Percentiles rank a stretch among this genome's conserved stretches.
Conservation (phyloP, 768 basidiomycete species). For the Solioccasus polychromus region DNA sequence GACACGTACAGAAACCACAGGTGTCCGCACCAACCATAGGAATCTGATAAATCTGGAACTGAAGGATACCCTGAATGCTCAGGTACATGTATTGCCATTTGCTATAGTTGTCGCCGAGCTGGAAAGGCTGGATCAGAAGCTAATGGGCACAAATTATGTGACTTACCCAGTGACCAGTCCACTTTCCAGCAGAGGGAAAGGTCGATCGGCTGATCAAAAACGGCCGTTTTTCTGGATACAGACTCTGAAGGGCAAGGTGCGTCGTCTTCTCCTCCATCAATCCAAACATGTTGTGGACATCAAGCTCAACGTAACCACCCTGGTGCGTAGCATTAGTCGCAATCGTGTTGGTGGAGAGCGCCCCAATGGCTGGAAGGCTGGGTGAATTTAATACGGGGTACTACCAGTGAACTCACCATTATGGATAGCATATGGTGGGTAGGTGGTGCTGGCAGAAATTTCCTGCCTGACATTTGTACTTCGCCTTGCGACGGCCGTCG, state of each 20-base stretch:
- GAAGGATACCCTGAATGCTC: conserved; percentile 74
- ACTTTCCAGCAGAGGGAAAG: conserved; percentile 64
- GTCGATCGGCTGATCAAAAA: conserved; percentile 72
- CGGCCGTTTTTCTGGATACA: conserved; percentile 60
- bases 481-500: conserved; percentile 34
- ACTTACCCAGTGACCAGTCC: conserved; percentile 69
- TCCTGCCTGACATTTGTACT: conserved; percentile 51
- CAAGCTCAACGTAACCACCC: conserved; percentile 59
- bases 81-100: conserved; percentile 70
- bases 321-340: conserved; percentile 72
- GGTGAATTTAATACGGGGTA: background rate
- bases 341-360: conserved; percentile 54
- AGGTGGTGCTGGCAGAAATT: conserved; percentile 47
- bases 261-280: conserved; percentile 70
- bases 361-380: conserved; percentile 41
- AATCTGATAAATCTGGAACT: conserved; percentile 82
- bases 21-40: conserved; percentile 84
- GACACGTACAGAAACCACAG: conserved; percentile 30
- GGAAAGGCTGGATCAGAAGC: background rate
- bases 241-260: conserved; percentile 50
- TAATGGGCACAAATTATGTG: background rate
- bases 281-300: conserved; percentile 71
- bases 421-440: conserved; percentile 68
- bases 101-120: conserved; percentile 78
- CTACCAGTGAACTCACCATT: conserved; percentile 45